phyloP scores from a whole-genome alignment of 2,329 filamentous ascomycete species.

The Periconia sp. region DNA sequence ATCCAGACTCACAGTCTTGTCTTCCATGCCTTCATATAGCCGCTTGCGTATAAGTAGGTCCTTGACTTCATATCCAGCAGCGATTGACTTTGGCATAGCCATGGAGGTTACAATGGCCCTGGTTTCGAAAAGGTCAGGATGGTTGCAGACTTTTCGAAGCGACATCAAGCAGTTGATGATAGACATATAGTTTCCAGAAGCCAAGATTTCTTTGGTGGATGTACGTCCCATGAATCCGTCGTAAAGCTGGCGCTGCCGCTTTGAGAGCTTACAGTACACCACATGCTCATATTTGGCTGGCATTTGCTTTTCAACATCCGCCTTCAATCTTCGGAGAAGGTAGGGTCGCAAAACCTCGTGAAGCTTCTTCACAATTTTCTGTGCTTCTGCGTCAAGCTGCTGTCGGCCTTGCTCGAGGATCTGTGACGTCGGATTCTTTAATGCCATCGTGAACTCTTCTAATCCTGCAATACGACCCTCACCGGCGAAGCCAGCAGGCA shows the following conservation, averaged over 20 bases:
- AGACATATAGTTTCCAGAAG: constrained; percentile 93
- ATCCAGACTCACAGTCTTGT: constrained; percentile 71
- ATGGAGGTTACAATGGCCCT: constrained; percentile 97
- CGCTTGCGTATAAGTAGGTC: constrained; percentile 72
- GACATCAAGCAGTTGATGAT: constrained; percentile 99
- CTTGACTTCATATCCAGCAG: constrained; percentile 74
- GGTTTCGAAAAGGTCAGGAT: constrained; percentile 95
- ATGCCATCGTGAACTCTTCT: constrained; percentile 96
- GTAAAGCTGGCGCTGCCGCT: constrained; percentile 92
- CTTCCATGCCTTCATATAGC: constrained; percentile 66
- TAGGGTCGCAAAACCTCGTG: constrained; percentile 95
- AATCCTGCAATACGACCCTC: constrained; percentile 91
- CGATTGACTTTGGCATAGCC: constrained; percentile 81
- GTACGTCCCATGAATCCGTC: constrained; percentile 93
- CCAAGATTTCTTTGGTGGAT: constrained; percentile 85
- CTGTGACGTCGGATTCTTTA: constrained; percentile 92
- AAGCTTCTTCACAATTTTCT: constrained; percentile 88
- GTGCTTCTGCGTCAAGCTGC: constrained; percentile 91
- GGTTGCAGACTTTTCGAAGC: constrained; percentile 95
- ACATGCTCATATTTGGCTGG: constrained; percentile 98
- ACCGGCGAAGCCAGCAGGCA: constrained; percentile 84
- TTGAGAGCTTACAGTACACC: constrained; percentile 92
- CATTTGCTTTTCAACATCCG: constrained; percentile 99
- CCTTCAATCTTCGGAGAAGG: constrained; percentile 86
- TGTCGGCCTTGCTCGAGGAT: constrained; percentile 94